These are phyloP conservation scores for Fusarium guadeloupense DNA, from an alignment of 2,329 filamentous ascomycete species.

Conservation along the genomic window DNA sequence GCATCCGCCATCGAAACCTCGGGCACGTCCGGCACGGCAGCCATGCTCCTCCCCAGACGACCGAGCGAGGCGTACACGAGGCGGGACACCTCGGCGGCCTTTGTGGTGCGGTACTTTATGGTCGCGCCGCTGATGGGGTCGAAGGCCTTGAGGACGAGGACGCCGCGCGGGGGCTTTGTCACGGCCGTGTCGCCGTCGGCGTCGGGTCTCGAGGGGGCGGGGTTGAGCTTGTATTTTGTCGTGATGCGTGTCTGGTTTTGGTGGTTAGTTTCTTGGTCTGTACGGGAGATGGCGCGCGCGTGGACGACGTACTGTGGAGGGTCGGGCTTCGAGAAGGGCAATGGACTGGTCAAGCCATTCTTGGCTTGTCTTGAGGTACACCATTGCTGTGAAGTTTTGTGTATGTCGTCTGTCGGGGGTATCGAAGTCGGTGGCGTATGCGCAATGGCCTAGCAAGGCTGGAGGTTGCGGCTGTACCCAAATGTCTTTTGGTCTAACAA, in stretches of 20 bases:
- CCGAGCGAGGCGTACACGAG: slow-evolving; percentile 78
- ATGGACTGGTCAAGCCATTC: slow-evolving; percentile 92
- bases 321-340: slow-evolving; percentile 85
- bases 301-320: slow-evolving; percentile 72
- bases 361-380: slow-evolving; percentile 82
- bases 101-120: slow-evolving; percentile 91
- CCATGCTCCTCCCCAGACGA: slow-evolving; percentile 75
- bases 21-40: slow-evolving; percentile 58
- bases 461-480: background rate
- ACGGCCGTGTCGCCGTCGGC: slow-evolving; percentile 42
- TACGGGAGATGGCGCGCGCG: background rate
- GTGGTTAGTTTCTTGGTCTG: slow-evolving; percentile 12
- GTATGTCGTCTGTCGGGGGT: background rate
- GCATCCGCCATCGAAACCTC: slow-evolving; percentile 57
- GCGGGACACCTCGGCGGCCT: slow-evolving; percentile 87
- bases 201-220: slow-evolving; percentile 44
- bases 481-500: background rate
- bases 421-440: slow-evolving; percentile 12
- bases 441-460: background rate
- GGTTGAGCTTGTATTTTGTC: slow-evolving; percentile 84
- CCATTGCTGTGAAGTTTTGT: slow-evolving; percentile 63
- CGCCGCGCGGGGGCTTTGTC: slow-evolving; percentile 67
- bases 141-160: slow-evolving; percentile 87
- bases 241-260: slow-evolving; percentile 84
- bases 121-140: slow-evolving; percentile 83